Percentiles rank a stretch among this genome's conserved stretches.
phyloP scores from a whole-genome alignment of 306 rosid genomes.

The Vachellia collinsii region DNA sequence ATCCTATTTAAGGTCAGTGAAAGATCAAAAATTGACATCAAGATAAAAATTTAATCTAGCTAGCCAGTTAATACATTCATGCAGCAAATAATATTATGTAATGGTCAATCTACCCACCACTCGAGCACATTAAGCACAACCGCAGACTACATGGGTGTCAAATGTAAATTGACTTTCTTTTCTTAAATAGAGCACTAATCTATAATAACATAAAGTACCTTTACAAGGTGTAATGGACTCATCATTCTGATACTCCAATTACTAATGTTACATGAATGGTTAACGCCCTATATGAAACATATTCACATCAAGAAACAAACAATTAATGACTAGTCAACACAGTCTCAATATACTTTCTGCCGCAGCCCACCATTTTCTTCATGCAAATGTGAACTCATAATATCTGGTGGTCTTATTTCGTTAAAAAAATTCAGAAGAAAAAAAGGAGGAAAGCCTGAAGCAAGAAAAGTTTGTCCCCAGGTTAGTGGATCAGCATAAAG shows the following conservation, averaged over 20 bases:
- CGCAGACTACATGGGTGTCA: constrained; percentile 2
- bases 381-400: background rate
- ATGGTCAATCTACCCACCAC: background rate
- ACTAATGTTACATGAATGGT: constrained; percentile 1
- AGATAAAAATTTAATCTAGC: too few relatives aligned
- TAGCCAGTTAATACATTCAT: too few relatives aligned
- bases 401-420: constrained; percentile 34
- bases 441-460: constrained; percentile 11
- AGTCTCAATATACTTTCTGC: constrained; percentile 1
- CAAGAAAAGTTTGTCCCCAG: constrained; percentile 38
- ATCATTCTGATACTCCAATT: background rate
- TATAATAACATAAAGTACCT: constrained; percentile 14
- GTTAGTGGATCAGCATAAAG: constrained; percentile 39
- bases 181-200: constrained; percentile 4
- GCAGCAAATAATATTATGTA: too few relatives aligned
- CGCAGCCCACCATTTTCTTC: constrained; percentile 28
- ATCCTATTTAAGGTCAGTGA: background rate
- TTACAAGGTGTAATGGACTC: constrained; percentile 28
- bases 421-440: constrained; percentile 6
- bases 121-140: background rate
- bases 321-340: constrained; percentile 26
- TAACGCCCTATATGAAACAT: constrained; percentile 30
- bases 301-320: background rate
- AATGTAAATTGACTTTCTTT: background rate
- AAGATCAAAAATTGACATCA: background rate